These are phyloP conservation scores for Hymenoscyphus fructigenus DNA, from an alignment of 2,329 filamentous ascomycete species.

Conservation along the genomic window DNA sequence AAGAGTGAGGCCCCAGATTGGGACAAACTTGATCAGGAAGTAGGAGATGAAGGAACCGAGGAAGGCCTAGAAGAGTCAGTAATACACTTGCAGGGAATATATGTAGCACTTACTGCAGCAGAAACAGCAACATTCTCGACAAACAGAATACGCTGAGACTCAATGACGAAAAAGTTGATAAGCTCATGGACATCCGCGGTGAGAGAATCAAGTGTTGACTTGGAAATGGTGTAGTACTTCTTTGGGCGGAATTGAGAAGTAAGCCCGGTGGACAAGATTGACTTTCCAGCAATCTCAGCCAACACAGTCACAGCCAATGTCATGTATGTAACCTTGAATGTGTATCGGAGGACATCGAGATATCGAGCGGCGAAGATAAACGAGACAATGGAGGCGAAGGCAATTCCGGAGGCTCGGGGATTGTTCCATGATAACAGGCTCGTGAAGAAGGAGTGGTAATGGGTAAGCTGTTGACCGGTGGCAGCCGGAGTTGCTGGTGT, in stretches of 20 bases:
- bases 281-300: slow-evolving; percentile 61
- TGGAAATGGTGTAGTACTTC: slow-evolving; percentile 65
- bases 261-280: slow-evolving; percentile 59
- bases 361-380: slow-evolving; percentile 64
- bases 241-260: slow-evolving; percentile 65
- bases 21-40: slow-evolving; percentile 67
- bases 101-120: slow-evolving; percentile 50
- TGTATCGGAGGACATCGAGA: slow-evolving; percentile 64
- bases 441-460: slow-evolving; percentile 71
- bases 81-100: not conserved
- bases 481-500: slow-evolving; percentile 54
- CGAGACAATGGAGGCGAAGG: slow-evolving; percentile 57
- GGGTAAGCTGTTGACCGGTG: slow-evolving; percentile 62
- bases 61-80: slow-evolving; percentile 49
- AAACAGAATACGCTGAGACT: slow-evolving; percentile 66
- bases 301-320: slow-evolving; percentile 58
- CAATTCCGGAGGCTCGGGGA: slow-evolving; percentile 64
- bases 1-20: slow-evolving; percentile 67
- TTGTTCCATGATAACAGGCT: slow-evolving; percentile 70
- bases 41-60: slow-evolving; percentile 63
- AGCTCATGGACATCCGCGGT: slow-evolving; percentile 67
- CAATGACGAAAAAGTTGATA: slow-evolving; percentile 70
- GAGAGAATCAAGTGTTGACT: slow-evolving; percentile 58
- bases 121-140: slow-evolving; percentile 65
- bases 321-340: slow-evolving; percentile 65